Conservation (phyloP, 1,284 basidiomycete species). For the Cystobasidiaceae sp. region DNA sequence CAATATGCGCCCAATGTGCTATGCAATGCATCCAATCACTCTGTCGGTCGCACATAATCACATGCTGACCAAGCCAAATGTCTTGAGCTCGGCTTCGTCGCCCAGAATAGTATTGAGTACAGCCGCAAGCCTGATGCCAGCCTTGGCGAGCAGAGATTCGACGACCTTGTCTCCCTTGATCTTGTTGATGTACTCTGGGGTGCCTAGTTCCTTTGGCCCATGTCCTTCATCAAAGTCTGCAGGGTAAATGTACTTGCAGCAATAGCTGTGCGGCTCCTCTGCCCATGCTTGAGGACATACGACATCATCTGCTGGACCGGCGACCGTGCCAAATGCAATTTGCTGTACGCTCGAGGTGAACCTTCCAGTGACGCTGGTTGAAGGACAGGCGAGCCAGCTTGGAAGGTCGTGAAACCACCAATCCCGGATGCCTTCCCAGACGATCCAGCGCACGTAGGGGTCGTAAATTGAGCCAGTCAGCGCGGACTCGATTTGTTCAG, state of each 20-base stretch:
- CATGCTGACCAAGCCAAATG: conserved; percentile 8
- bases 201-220: conserved; percentile 31
- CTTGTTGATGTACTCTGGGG: conserved; percentile 38
- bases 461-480: conserved; percentile 44
- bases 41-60: no score
- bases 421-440: conserved; percentile 45
- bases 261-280: conserved; percentile 34
- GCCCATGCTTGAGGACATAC: conserved; percentile 45
- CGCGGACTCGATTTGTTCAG: conserved; percentile 44
- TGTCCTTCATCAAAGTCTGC: conserved; percentile 36
- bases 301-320: conserved; percentile 12
- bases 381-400: conserved; percentile 42
- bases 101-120: conserved; percentile 43
- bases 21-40: no score
- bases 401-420: conserved; percentile 41
- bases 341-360: no score
- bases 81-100: conserved; percentile 11
- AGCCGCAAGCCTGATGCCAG: conserved; percentile 46
- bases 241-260: conserved; percentile 41
- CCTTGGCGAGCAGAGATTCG: conserved; percentile 45
- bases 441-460: conserved; percentile 46
- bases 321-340: no score
- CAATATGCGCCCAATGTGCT: no score
- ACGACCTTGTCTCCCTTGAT: conserved; percentile 42
- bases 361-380: background rate